phyloP scores from a whole-genome alignment of 306 rosid species.

The Cicer judaicum region DNA sequence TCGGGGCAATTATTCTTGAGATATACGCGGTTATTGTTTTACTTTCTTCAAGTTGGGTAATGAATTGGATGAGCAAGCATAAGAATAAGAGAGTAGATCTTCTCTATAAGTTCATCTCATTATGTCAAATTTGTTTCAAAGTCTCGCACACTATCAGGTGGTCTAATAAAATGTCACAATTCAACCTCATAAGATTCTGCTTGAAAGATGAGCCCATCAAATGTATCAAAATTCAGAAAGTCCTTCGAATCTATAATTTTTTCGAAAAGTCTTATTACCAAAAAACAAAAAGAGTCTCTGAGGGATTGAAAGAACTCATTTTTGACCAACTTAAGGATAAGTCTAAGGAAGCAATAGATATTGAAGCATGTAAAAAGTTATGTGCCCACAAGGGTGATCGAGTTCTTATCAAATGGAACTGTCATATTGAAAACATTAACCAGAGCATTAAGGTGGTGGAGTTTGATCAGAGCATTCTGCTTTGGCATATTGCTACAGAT shows the following conservation, averaged over 20 bases:
- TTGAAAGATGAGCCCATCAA: slow-evolving; percentile 3
- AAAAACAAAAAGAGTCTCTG: neutral
- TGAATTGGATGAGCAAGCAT: slow-evolving; percentile 37
- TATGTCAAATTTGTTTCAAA: neutral
- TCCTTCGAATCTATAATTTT: neutral
- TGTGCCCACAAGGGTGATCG: slow-evolving; percentile 40
- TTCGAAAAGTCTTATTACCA: slow-evolving; percentile 23
- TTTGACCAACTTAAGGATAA: slow-evolving; percentile 29
- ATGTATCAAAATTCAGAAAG: slow-evolving; percentile 7
- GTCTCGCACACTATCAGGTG: slow-evolving; percentile 34
- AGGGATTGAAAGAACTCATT: slow-evolving; percentile 34
- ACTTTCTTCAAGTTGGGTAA: slow-evolving; percentile 47
- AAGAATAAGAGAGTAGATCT: neutral
- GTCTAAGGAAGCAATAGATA: neutral
- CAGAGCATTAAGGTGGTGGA: neutral
- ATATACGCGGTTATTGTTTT: slow-evolving; percentile 29
- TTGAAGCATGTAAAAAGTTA: slow-evolving; percentile 14
- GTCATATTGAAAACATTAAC: neutral
- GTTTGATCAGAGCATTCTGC: slow-evolving; percentile 30
- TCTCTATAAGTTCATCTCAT: neutral
- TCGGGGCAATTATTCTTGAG: slow-evolving; percentile 50
- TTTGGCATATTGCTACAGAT: slow-evolving; percentile 55
- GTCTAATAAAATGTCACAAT: slow-evolving; percentile 44
- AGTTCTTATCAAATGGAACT: slow-evolving; percentile 15
- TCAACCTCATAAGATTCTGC: slow-evolving; percentile 35